A percentile compares a stretch with the other conserved stretches of the same genome.
phyloP scores from a whole-genome alignment of 202 grass and related monocot species.

The Carex arenaria region DNA sequence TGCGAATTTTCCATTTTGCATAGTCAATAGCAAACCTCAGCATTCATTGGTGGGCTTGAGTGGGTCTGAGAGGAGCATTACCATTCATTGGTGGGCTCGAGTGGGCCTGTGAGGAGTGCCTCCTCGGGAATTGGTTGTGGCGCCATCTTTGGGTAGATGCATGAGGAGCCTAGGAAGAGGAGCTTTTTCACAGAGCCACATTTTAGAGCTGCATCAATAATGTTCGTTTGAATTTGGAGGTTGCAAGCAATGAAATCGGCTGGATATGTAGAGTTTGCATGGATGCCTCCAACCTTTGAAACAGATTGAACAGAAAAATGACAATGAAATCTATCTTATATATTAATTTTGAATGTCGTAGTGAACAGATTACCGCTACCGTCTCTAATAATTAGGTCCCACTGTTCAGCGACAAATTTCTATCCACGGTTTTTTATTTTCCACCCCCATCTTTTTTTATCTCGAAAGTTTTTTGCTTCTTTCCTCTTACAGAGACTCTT shows the following conservation, averaged over 20 bases:
- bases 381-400: no score
- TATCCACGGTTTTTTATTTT: no score
- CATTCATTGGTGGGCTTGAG: slow-evolving; percentile 43
- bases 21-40: not conserved
- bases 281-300: slow-evolving; percentile 70
- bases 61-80: slow-evolving; percentile 31
- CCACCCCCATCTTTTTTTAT: no score
- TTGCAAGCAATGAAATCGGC: slow-evolving; percentile 73
- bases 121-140: slow-evolving; percentile 62
- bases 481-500: no score
- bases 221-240: slow-evolving; percentile 71
- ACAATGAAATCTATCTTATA: not conserved
- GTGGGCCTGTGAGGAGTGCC: slow-evolving; percentile 64
- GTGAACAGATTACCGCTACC: no score
- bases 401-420: no score
- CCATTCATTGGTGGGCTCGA: slow-evolving; percentile 76
- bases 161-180: slow-evolving; percentile 60
- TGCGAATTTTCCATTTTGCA: not conserved
- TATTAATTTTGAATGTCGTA: no score
- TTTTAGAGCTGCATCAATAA: slow-evolving; percentile 50
- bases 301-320: not conserved
- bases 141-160: slow-evolving; percentile 53
- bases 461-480: no score
- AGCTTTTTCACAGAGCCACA: slow-evolving; percentile 69
- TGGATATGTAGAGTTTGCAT: slow-evolving; percentile 70